phyloP scores from a whole-genome alignment of 1,284 basidiomycete genomes.

The Ganoderma multipileum region DNA sequence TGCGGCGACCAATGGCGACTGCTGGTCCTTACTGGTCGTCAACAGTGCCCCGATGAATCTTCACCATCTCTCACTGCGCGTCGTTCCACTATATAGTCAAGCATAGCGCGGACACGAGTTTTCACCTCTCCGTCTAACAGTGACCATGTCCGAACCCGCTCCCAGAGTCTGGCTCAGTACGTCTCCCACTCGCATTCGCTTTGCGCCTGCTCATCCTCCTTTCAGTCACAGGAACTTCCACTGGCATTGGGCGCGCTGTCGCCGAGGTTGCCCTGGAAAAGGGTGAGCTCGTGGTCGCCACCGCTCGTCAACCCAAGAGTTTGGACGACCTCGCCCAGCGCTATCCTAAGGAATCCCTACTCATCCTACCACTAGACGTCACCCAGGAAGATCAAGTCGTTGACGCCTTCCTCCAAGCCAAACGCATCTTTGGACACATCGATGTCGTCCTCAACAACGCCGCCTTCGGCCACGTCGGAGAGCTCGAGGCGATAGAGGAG shows the following conservation, averaged over 20 bases:
- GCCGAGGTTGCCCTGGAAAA: constrained; percentile 35
- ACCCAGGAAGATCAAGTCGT: constrained; percentile 38
- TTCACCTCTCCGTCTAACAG: no score
- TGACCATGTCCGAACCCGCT: neutral
- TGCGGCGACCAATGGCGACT: no score
- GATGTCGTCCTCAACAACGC: constrained; percentile 56
- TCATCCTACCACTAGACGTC: constrained; percentile 50
- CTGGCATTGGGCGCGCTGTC: constrained; percentile 10
- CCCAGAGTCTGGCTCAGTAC: constrained; percentile 30
- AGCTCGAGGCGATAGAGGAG: constrained; percentile 38
- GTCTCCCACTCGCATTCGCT: neutral
- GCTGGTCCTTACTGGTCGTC: no score
- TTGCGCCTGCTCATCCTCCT: neutral
- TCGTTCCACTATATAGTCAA: no score
- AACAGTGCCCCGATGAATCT: no score
- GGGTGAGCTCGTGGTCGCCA: constrained; percentile 42
- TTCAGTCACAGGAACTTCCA: neutral
- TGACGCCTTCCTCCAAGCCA: constrained; percentile 43
- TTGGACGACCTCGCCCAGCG: constrained; percentile 32
- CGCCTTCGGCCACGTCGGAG: constrained; percentile 37
- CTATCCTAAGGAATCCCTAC: constrained; percentile 36
- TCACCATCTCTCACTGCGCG: no score
- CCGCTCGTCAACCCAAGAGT: constrained; percentile 37
- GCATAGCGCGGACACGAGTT: no score
- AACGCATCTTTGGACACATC: constrained; percentile 45